Evolutionary conservation across 2,329 filamentous ascomycete species (phyloP), one percentile per base, ranked within the genome.

Genomic region (Colletotrichum lini): DNA sequence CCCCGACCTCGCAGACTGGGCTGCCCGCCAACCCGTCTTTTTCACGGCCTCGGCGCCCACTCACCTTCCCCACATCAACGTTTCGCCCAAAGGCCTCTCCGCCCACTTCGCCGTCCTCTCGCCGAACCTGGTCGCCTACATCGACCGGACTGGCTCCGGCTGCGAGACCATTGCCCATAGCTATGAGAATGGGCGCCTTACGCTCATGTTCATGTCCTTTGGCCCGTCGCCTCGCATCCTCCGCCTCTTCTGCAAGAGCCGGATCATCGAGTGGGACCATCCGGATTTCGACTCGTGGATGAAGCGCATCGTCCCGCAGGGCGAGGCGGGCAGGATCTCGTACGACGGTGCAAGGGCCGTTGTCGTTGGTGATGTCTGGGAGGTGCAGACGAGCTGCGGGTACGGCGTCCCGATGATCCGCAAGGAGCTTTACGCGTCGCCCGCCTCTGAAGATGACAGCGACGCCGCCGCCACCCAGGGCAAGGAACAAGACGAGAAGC

Each of bases 161-260:
- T 91, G 87, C 77, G 93, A 96, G 82, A 95, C 93, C 3, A 91
- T 95, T 72, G 86, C 89, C 5, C 93, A 95, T 77, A 81, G 94
- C 13, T 91, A 94, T 78, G 93, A 96, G 77, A 95, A 95, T 76
- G 92, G 91, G 40, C 88, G 93, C 18, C 87, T 93, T 21, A 94
- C 92, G 7, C 82, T 95, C 77, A 91, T 94, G 86, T 94, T 95
- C 81, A 92, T 88, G 78, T 90, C 88, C 26, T 93, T 92, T 73
- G 88, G 87, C 1, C 74, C 82, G 4, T 77, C 82, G 0, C 91
- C 91, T 18, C 84, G 89, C 65, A 93, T 93, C 76, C 78, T 92
- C 78, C 83, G 91, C 6, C 84, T 92, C 60, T 93, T 91, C 78
- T 92, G 91, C 78, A 84, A 77, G 10, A 88, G 88, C 5, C 79